These are phyloP conservation scores for Hemerocallis citrina DNA, from an alignment of 106 monocot species.

Conservation along the genomic window DNA sequence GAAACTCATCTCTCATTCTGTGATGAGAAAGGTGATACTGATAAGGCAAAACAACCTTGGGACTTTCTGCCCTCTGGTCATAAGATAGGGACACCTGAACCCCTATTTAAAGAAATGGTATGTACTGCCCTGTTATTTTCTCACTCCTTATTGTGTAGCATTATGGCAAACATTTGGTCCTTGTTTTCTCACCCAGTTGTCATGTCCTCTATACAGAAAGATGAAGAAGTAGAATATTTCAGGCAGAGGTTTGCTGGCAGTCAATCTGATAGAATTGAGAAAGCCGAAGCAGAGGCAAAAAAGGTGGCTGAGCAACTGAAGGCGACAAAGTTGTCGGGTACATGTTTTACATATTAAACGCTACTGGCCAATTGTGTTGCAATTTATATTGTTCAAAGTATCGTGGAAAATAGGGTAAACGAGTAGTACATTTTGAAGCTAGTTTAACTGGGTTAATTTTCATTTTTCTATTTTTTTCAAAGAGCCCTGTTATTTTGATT, in stretches of 20 bases:
- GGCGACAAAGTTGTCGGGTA: slow-evolving; percentile 60
- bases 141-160: background rate
- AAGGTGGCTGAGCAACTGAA: slow-evolving; percentile 62
- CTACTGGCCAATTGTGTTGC: background rate
- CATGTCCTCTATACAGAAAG: slow-evolving; percentile 45
- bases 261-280: slow-evolving; percentile 78
- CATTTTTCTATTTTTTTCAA: no score
- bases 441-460: no score
- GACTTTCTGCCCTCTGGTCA: slow-evolving; percentile 78
- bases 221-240: slow-evolving; percentile 74
- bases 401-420: no score
- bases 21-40: slow-evolving; percentile 60
- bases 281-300: slow-evolving; percentile 59
- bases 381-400: no score
- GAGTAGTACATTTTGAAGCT: no score
- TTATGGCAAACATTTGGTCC: background rate
- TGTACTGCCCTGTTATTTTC: background rate
- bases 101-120: slow-evolving; percentile 93
- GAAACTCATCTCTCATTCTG: slow-evolving; percentile 44
- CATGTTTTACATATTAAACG: background rate
- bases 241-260: slow-evolving; percentile 85
- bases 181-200: background rate
- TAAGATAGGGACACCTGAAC: slow-evolving; percentile 76
- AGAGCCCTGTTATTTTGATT: no score
- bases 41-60: slow-evolving; percentile 69